Percentiles rank a stretch among this genome's conserved stretches.
These are phyloP conservation scores for Magnusiomyces ingens DNA, from an alignment of 1,139 yeast genomes.

Conservation along the genomic window DNA sequence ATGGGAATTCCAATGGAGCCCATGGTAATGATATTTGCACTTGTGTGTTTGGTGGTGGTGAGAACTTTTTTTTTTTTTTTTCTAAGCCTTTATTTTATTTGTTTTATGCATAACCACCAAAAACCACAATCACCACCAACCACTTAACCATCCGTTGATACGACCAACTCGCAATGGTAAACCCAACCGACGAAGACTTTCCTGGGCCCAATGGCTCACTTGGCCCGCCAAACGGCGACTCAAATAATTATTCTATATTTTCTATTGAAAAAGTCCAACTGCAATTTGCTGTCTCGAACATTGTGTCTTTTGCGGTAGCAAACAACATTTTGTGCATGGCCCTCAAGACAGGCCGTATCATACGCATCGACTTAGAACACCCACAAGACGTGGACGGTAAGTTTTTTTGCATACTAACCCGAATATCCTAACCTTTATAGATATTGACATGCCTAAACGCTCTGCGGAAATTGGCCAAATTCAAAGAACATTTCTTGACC, in stretches of 20 bases:
- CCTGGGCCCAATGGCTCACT: conserved; percentile 10
- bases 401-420: background rate
- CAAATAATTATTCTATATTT: conserved; percentile 23
- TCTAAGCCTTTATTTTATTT: background rate
- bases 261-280: conserved; percentile 49
- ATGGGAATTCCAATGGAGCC: conserved; percentile 65
- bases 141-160: background rate
- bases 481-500: conserved; percentile 40
- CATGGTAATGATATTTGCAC: conserved; percentile 7
- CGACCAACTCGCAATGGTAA: background rate
- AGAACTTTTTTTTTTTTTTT: background rate
- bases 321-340: conserved; percentile 46
- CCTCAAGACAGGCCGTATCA: conserved; percentile 39
- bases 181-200: conserved; percentile 1
- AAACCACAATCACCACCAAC: background rate
- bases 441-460: conserved; percentile 30
- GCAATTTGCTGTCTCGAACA: conserved; percentile 43
- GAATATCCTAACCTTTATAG: conserved; percentile 17
- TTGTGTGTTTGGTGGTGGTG: background rate
- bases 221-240: conserved; percentile 4
- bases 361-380: conserved; percentile 47
- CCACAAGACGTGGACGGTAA: conserved; percentile 44
- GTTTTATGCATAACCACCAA: background rate
- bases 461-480: conserved; percentile 31
- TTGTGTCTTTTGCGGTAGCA: conserved; percentile 41